Base-by-base conservation (phyloP, 805 yeast species). In the Candida germanica region DNA sequence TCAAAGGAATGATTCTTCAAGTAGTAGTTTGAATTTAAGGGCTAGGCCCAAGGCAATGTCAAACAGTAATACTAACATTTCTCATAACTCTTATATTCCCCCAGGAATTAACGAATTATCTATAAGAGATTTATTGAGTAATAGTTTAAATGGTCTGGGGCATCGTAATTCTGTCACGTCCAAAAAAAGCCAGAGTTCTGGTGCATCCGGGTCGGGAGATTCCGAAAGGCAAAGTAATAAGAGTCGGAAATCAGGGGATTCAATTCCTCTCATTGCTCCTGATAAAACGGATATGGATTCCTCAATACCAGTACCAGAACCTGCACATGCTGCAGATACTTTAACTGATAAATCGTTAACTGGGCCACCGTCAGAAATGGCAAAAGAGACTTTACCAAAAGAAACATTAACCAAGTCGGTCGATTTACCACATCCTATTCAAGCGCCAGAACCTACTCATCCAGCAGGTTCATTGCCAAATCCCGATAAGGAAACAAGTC, bases 171-270 rank as follows among this genome's bases (percentile, higher is more conserved):
- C 39, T 13, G 17, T 35, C 6, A 35, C 29, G 2, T 42, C 46
- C 5, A 42, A 33, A 30, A 36, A 27, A 26, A 44, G 46, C 25
- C 40, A 34, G 14, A 44, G 43, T 29, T 44, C 49, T 1, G 35
- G 38, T 27, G n/a, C n/a, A n/a, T n/a, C n/a, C n/a, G n/a, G n/a
- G n/a, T n/a, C n/a, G n/a, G n/a, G n/a, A n/a, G 49, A 39, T 10
- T 27, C 42, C 9, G 32, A 31, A 6, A 34, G 20, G n/a, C 28
- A 19, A 22, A 34, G 23, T 20, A 7, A 6, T 6, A 15, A 27
- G 19, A 27, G 11, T 11, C 6, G 9, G 11, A 27, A 20, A 10
- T 20, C 23, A 7, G 6, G 6, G 23, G 23, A 20, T 20, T 7
- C 6, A 7, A 10, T 7, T 7, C n/a, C n/a, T n/a, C n/a, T n/a